phyloP scores from a whole-genome alignment of 179 eudicot genomes.

The Nepenthes alata region DNA sequence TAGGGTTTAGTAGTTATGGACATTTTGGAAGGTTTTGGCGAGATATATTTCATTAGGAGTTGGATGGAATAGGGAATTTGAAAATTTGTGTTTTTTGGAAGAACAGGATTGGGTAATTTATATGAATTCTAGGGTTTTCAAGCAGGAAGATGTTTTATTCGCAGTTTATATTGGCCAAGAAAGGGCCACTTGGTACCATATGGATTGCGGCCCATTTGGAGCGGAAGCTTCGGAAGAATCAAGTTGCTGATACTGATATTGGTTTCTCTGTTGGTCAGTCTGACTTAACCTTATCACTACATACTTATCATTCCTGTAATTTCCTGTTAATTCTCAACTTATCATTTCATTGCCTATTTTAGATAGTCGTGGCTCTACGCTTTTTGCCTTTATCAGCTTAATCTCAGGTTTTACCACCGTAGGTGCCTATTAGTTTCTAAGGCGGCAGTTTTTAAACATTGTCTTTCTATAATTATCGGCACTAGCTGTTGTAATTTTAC shows the following conservation, averaged over 20 bases:
- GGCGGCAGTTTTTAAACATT: too few species aligned
- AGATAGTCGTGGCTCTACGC: too few species aligned
- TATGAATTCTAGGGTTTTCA: conserved; percentile 17
- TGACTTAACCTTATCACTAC: not conserved
- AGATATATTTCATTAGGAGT: conserved; percentile 1
- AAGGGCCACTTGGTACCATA: conserved; percentile 97
- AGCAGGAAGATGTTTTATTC: conserved; percentile 67
- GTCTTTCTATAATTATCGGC: too few species aligned
- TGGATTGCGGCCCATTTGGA: conserved; percentile 99
- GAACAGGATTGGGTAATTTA: conserved; percentile 3
- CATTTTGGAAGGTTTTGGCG: not conserved
- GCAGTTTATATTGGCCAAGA: conserved; percentile 91
- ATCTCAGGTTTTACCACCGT: too few species aligned
- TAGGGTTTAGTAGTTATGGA: too few species aligned
- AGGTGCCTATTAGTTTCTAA: too few species aligned
- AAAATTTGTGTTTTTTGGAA: not conserved
- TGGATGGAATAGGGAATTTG: not conserved
- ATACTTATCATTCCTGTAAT: not conserved
- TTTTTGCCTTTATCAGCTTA: too few species aligned
- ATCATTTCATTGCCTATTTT: too few species aligned
- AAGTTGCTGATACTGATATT: conserved; percentile 98
- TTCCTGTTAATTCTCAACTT: too few species aligned
- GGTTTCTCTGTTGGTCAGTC: conserved; percentile 87
- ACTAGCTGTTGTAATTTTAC: too few species aligned
- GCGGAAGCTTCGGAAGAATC: conserved; percentile 92